Conservation (phyloP, 1,284 basidiomycete genomes). For the Sporisorium reilianum region DNA sequence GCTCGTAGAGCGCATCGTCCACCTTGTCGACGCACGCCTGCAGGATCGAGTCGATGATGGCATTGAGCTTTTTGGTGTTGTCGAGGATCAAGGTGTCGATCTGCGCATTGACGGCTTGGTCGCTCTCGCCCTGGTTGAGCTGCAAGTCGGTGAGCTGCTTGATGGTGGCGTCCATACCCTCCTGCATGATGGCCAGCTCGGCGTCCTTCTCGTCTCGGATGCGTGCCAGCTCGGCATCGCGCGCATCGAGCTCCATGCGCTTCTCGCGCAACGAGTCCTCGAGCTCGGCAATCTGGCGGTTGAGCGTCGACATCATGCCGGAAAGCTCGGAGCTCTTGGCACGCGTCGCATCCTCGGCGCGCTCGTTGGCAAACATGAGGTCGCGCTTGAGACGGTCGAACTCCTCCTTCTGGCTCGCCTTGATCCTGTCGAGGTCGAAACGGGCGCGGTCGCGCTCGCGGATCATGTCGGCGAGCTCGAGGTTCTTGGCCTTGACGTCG, state of each 20-base stretch:
- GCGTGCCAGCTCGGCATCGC: conserved; percentile 80
- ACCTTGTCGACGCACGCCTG: conserved; percentile 95
- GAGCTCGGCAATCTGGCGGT: conserved; percentile 92
- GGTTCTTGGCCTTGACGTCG: conserved; percentile 96
- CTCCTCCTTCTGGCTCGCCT: conserved; percentile 92
- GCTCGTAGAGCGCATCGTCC: conserved; percentile 95
- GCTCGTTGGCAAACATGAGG: conserved; percentile 95
- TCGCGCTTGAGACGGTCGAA: conserved; percentile 92
- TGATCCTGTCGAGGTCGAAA: conserved; percentile 95
- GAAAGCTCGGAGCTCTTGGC: conserved; percentile 95
- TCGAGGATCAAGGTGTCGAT: conserved; percentile 97
- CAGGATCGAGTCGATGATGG: conserved; percentile 98
- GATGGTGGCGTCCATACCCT: conserved; percentile 94
- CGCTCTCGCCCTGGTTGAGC: conserved; percentile 84
- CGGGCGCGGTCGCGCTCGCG: conserved; percentile 94
- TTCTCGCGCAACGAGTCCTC: conserved; percentile 90
- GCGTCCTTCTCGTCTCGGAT: conserved; percentile 95
- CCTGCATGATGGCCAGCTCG: conserved; percentile 94
- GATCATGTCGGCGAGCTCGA: conserved; percentile 99
- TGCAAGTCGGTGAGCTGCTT: conserved; percentile 88
- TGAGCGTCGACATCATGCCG: conserved; percentile 88
- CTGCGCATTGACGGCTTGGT: conserved; percentile 91
- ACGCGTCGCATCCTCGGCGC: conserved; percentile 91
- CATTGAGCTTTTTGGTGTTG: conserved; percentile 96
- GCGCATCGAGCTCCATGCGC: conserved; percentile 78